Percentiles rank a stretch among this genome's conserved stretches.
Evolutionary conservation across 1,284 basidiomycete species (phyloP).

Genomic region (Tilletia indica): DNA sequence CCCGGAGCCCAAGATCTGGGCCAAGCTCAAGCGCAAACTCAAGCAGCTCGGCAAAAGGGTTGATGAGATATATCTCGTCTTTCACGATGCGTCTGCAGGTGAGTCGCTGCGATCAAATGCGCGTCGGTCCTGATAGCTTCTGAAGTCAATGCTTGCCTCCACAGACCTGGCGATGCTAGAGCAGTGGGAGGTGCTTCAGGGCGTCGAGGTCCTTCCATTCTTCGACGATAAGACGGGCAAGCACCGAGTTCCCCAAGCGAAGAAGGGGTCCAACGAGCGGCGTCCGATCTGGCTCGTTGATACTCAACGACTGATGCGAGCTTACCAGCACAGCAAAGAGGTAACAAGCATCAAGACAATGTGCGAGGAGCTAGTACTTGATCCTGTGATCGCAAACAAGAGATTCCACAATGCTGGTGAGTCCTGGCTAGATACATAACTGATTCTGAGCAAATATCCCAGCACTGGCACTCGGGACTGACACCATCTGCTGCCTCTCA

Average conservation of each 20-base stretch:
- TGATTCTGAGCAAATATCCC: background rate
- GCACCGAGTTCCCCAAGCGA: background rate
- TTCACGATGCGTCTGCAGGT: conserved; percentile 2
- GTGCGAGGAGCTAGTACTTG: background rate
- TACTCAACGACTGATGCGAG: background rate
- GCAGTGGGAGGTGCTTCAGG: background rate
- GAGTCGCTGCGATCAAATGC: background rate
- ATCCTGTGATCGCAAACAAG: conserved; percentile 4
- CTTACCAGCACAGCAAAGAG: background rate
- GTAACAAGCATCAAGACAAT: background rate
- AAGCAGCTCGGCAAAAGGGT: background rate
- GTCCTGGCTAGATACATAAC: background rate
- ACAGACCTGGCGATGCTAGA: conserved; percentile 5
- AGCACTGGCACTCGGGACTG: background rate
- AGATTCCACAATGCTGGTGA: conserved; percentile 16
- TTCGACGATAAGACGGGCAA: background rate
- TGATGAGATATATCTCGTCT: conserved; percentile 7
- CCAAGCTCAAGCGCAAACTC: background rate
- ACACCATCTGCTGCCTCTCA: background rate
- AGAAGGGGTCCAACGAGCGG: background rate
- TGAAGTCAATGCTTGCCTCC: background rate
- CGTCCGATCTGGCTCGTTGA: conserved; percentile 11
- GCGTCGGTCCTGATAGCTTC: background rate
- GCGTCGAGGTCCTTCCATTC: background rate
- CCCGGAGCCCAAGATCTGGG: background rate